These are phyloP conservation scores for Prunus dulcis DNA, from an alignment of 306 rosid species.

Conservation along the genomic window DNA sequence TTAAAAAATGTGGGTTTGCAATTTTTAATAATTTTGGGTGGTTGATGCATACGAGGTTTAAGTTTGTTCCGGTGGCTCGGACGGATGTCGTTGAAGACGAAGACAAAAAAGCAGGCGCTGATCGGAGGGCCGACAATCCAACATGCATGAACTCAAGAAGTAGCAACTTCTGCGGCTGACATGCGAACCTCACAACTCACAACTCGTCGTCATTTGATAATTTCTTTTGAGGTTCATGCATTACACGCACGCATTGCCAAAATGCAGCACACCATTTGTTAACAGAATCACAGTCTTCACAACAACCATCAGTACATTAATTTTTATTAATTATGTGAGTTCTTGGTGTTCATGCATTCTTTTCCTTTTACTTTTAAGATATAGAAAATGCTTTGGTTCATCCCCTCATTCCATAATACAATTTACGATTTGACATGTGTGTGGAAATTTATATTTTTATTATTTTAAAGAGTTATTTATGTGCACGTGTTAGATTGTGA, in stretches of 20 bases:
- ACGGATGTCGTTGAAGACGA: constrained; percentile 28
- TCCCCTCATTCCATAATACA: no score
- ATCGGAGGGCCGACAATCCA: constrained; percentile 36
- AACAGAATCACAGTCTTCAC: not conserved
- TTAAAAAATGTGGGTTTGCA: not conserved
- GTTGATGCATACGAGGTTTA: constrained; percentile 1
- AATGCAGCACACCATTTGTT: not conserved
- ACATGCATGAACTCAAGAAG: constrained; percentile 29
- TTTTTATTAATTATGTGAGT: not conserved
- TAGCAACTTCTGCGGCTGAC: constrained; percentile 36
- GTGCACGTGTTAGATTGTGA: no score
- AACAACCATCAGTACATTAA: not conserved
- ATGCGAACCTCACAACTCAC: constrained; percentile 19
- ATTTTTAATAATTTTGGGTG: not conserved
- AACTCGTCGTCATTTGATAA: not conserved
- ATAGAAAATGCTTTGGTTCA: no score
- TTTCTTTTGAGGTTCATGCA: constrained; percentile 10
- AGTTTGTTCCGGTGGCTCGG: not conserved
- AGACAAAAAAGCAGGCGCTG: constrained; percentile 32
- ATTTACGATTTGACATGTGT: no score
- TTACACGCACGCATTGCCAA: not conserved
- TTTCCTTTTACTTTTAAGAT: not conserved
- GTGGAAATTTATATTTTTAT: no score
- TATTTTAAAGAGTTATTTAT: no score
- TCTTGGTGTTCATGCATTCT: not conserved